A percentile compares a stretch with the other conserved stretches of the same genome.
Evolutionary conservation across 495 filamentous ascomycete genomes (phyloP).

Genomic region (Massariosphaeria phaeospora): DNA sequence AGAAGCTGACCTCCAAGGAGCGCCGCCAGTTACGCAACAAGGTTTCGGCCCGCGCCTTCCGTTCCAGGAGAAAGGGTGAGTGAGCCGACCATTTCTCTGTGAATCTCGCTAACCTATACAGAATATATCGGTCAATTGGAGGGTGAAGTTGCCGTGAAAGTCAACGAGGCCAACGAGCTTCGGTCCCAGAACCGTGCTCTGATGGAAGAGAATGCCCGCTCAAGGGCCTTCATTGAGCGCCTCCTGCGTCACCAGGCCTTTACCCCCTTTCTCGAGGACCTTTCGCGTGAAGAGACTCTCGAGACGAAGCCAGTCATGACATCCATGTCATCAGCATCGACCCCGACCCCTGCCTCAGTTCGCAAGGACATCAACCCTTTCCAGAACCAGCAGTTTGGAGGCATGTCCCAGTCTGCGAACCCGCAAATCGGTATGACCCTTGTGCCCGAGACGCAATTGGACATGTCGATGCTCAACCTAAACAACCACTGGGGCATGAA

Average conservation of each 20-base stretch:
- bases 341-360: constrained; percentile 32
- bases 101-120: constrained; percentile 52
- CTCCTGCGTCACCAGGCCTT: constrained; percentile 85
- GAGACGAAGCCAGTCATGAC: constrained; percentile 27
- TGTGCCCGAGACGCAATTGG: constrained; percentile 68
- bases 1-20: constrained; percentile 93
- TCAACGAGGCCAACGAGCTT: constrained; percentile 48
- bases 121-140: constrained; percentile 96
- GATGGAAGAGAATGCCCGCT: constrained; percentile 71
- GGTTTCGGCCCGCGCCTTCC: constrained; percentile 94
- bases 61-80: constrained; percentile 91
- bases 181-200: constrained; percentile 67
- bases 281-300: constrained; percentile 40
- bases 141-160: constrained; percentile 59
- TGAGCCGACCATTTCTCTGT: constrained; percentile 2
- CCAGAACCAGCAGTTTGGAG: constrained; percentile 50
- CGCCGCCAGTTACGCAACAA: constrained; percentile 94
- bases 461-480: constrained; percentile 58
- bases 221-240: constrained; percentile 71
- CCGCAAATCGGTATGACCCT: constrained; percentile 63
- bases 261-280: constrained; percentile 68
- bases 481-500: constrained; percentile 47
- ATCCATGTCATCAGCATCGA: constrained; percentile 4
- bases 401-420: constrained; percentile 46
- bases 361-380: constrained; percentile 45